Conservation (phyloP, 2,329 filamentous ascomycete species). For the Fusarium chaquense region DNA sequence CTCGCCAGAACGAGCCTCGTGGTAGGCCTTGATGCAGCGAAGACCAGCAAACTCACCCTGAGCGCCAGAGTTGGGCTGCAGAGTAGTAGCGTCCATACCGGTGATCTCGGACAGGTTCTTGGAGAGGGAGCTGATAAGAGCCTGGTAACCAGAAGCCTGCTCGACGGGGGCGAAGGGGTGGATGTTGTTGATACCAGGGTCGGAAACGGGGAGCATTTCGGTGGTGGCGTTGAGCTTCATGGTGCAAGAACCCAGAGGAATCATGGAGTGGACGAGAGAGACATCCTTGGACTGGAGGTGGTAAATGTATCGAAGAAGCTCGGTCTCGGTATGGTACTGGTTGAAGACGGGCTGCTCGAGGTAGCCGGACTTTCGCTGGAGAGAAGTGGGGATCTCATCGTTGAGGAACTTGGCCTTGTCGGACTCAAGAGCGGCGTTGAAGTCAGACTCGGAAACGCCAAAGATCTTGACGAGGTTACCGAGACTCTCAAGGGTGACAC, state of each 20-base stretch:
- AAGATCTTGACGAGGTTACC: slow-evolving; percentile 43
- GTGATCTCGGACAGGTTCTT: slow-evolving; percentile 85
- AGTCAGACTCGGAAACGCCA: slow-evolving; percentile 44
- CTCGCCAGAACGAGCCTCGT: slow-evolving; percentile 67
- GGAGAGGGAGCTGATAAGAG: slow-evolving; percentile 78
- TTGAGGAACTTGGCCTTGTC: slow-evolving; percentile 53
- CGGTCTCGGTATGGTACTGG: slow-evolving; percentile 92
- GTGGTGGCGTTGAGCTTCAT: slow-evolving; percentile 98
- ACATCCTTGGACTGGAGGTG: slow-evolving; percentile 94
- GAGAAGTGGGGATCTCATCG: slow-evolving; percentile 63
- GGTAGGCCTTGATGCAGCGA: slow-evolving; percentile 86
- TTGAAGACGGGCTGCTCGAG: slow-evolving; percentile 95
- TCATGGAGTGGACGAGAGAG: slow-evolving; percentile 96
- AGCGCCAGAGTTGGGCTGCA: slow-evolving; percentile 95
- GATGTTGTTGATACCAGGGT: slow-evolving; percentile 64
- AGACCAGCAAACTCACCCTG: slow-evolving; percentile 96
- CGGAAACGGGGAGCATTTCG: slow-evolving; percentile 83
- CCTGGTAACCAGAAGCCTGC: slow-evolving; percentile 75
- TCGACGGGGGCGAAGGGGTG: slow-evolving; percentile 82
- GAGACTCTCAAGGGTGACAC: slow-evolving; percentile 42
- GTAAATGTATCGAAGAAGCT: slow-evolving; percentile 91
- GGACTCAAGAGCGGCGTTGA: slow-evolving; percentile 45
- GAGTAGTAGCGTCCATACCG: slow-evolving; percentile 85
- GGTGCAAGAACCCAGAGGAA: slow-evolving; percentile 94
- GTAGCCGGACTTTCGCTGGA: slow-evolving; percentile 79